Evolutionary conservation across 148 eudicot genomes (phyloP).

Genomic region (Pouteria glomerata): DNA sequence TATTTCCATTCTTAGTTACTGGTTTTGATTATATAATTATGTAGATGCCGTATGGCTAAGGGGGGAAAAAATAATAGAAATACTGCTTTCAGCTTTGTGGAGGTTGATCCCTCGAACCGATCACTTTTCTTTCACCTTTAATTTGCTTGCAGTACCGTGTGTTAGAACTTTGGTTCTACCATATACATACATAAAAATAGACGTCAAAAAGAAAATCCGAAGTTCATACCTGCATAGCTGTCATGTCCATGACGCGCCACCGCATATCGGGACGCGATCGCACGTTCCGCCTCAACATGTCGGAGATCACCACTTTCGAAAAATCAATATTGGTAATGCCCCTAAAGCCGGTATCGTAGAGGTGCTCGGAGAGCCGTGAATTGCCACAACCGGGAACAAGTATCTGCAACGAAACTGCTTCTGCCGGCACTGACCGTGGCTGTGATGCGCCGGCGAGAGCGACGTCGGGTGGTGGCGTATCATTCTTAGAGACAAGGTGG

Average conservation of each 20-base stretch:
- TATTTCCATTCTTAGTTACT: too few species aligned
- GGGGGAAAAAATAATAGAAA: too few species aligned
- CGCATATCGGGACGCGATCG: constrained; percentile 69
- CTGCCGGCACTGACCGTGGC: too few species aligned
- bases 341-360: constrained; percentile 71
- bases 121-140: too few species aligned
- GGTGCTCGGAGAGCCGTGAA: constrained; percentile 73
- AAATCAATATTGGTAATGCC: constrained; percentile 81
- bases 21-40: too few species aligned
- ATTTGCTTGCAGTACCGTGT: too few species aligned
- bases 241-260: constrained; percentile 99
- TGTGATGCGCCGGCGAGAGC: background rate
- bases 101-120: too few species aligned
- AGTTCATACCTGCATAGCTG: constrained; percentile 78
- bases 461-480: background rate
- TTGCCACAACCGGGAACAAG: constrained; percentile 92
- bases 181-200: too few species aligned
- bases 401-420: constrained; percentile 30
- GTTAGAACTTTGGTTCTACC: too few species aligned
- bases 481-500: constrained; percentile 23
- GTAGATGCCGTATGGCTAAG: too few species aligned
- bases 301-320: constrained; percentile 84
- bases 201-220: too few species aligned
- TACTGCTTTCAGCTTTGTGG: too few species aligned
- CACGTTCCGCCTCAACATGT: constrained; percentile 83